Base-by-base conservation (phyloP, 306 rosid genomes). In the Prinsepia uniflora region DNA sequence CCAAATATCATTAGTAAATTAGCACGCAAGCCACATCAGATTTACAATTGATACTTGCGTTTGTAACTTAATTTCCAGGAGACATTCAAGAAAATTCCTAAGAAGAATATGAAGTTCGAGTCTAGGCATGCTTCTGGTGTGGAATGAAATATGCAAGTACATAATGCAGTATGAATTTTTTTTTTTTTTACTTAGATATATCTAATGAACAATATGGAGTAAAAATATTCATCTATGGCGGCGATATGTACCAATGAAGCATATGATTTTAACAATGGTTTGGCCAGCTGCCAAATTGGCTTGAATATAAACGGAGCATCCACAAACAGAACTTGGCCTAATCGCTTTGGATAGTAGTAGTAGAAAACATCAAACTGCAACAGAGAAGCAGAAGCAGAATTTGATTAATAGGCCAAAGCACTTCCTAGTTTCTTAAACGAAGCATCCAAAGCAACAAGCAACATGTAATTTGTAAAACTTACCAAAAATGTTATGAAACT, bases 311-410 rank as follows among this genome's bases (percentile, higher is more conserved):
- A 76, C 47, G 97, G 96, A 77, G 99, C 92, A 59, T 85, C 97
- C 76, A 94, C 92, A 60, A 91, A 91, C 75, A 94, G 85, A 55
- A 94, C 95, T 86, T 94, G 78, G 57, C 79, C 86, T 82, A 94
- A 69, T 45, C 96, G 81, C 81, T 80, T 91, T 6, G 97, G 99
- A 76, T 94, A 94, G 76, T 94, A 91, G 61, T 66, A 86, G 84
- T 94, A 91, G 71, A 87, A 86, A 65, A 91, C 91, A 82, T 94
- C 91, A 81, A 94, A 94, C 99, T 94, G 92, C 77, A 60, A 61
- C 11, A 40, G 68, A 57, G 5, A 36, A 42, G 70, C 30, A 24
- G 30, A 24, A 24, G 30, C 30, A 52, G 18, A 52, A 52, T 55
- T 10, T 55, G 60, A 55, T 55, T 55, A 20, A 36, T 34, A 20